Evolutionary conservation across 225 moss, liverwort and hornwort species (phyloP).

Genomic region (Bryum argenteum): DNA sequence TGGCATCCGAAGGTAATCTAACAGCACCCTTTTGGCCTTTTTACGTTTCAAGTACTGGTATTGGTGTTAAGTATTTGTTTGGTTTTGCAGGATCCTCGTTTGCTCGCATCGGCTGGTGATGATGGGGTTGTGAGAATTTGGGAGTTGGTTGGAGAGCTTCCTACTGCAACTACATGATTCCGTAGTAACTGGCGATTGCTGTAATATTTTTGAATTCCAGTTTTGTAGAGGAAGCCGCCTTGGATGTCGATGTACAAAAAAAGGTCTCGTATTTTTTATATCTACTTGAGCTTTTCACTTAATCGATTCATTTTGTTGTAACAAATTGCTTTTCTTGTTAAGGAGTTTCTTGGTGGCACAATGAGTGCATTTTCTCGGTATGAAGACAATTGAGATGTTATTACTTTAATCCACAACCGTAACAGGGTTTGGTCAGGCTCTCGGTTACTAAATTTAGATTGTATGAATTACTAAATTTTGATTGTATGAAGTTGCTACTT

Average conservation of each 20-base stretch:
- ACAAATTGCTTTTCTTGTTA: too few relatives aligned
- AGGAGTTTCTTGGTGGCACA: too few relatives aligned
- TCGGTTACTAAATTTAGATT: too few relatives aligned
- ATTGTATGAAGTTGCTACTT: too few relatives aligned
- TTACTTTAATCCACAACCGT: too few relatives aligned
- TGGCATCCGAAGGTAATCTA: constrained; percentile 86
- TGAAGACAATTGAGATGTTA: too few relatives aligned
- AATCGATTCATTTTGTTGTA: too few relatives aligned
- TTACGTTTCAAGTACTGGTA: too few relatives aligned
- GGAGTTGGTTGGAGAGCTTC: constrained; percentile 77
- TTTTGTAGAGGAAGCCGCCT: too few relatives aligned
- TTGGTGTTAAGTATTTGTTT: not conserved
- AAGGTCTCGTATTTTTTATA: not conserved
- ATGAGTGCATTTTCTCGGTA: too few relatives aligned
- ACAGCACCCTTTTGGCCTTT: not conserved
- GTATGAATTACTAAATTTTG: too few relatives aligned
- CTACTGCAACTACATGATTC: constrained; percentile 11
- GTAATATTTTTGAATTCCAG: not conserved
- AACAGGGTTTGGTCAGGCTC: too few relatives aligned
- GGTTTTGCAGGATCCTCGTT: constrained; percentile 61
- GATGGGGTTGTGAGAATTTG: constrained; percentile 85
- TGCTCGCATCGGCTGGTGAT: constrained; percentile 86
- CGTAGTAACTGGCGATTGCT: not conserved
- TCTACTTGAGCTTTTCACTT: not conserved
- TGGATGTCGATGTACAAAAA: not conserved